Evolutionary conservation across 2,329 filamentous ascomycete species (phyloP).

Genomic region (Cladosporium sp.): DNA sequence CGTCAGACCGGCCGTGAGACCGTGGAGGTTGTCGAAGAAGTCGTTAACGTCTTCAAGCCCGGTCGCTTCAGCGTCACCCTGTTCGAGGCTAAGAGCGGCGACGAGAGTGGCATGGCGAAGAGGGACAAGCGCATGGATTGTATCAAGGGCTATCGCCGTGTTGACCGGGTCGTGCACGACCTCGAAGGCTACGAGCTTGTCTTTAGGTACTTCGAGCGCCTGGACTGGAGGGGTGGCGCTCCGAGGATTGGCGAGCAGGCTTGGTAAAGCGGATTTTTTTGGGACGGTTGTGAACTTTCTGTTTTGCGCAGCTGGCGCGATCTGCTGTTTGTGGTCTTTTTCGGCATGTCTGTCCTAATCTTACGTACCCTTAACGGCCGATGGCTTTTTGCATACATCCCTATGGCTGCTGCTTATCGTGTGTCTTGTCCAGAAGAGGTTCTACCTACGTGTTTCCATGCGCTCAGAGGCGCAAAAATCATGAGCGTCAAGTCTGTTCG

Average conservation of each 20-base stretch:
- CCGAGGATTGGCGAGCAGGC: constrained; percentile 53
- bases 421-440: no score
- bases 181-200: constrained; percentile 96
- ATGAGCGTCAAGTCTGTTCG: no score
- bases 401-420: no score
- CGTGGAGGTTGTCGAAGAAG: constrained; percentile 84
- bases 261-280: not conserved
- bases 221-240: constrained; percentile 67
- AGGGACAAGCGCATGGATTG: constrained; percentile 58
- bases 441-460: no score
- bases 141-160: constrained; percentile 77
- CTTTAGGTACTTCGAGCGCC: constrained; percentile 91
- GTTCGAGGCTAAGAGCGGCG: constrained; percentile 74
- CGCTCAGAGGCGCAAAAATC: no score
- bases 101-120: constrained; percentile 37
- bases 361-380: no score
- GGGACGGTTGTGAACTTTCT: no score
- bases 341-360: no score
- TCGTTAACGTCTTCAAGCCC: constrained; percentile 92
- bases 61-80: constrained; percentile 96
- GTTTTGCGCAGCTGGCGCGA: no score
- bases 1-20: constrained; percentile 83
- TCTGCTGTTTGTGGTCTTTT: no score
- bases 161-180: constrained; percentile 94
- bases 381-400: no score